Base-by-base conservation (phyloP, 1,139 yeast genomes). In the Kodamaea alishanica region DNA sequence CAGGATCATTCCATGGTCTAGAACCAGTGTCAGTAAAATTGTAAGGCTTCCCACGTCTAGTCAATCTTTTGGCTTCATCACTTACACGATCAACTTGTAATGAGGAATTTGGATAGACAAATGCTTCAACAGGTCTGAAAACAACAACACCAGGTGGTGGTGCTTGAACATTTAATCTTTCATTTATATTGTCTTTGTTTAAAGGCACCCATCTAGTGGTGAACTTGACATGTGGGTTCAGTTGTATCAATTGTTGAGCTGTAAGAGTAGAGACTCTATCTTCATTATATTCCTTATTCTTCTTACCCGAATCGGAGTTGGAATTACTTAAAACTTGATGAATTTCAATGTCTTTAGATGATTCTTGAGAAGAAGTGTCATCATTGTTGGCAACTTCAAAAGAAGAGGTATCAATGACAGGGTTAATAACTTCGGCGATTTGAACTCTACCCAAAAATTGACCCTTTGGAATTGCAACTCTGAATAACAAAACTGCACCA, bases 141-240 rank as follows among this genome's bases (percentile, higher is more conserved):
- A 89, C 95, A 43, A 89, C 54, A 10, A 89, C 90, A 22, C 97
- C 96, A 1, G 92, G 89, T 28, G 97, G 96, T 12, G 97, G 96
- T 2, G 89, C 84, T 26, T 60, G 60, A 6, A 90, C 77, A 2
- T 65, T 56, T 24, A 88, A 63, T 24, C 73, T 75, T 3, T 74
- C 65, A 57, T 89, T 86, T 44, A 86, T 57, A 49, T 72, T 70
- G 26, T 66, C 64, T 42, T 77, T 74, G 33, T 75, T 67, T 40
- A 84, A 65, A 25, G 97, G 95, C 30, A 89, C 88, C 96, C 96
- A 89, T 55, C 73, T 75, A 12, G 84, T 77, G 45, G 80, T 84
- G 54, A 79, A 81, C 41, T 56, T 65, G 24, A 71, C 46, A 26
- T 56, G 49, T 6, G 72, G 70, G 43, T 61, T 56, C 29, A 51